A percentile compares a stretch with the other conserved stretches of the same genome.
phyloP scores from a whole-genome alignment of 495 filamentous ascomycete genomes.

The Acidiella bohemica region DNA sequence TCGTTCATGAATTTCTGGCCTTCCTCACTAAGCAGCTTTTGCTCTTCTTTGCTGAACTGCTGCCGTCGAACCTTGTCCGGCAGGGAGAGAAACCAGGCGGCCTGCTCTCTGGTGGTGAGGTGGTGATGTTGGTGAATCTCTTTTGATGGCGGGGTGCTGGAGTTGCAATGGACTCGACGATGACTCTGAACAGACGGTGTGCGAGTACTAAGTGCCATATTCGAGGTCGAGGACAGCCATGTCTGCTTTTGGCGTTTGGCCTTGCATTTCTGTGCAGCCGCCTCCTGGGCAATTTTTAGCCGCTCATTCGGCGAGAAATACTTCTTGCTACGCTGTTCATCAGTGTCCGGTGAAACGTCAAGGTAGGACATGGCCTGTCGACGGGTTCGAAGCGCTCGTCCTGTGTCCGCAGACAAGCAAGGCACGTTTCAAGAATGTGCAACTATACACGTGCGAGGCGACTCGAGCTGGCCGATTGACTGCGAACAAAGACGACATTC shows the following conservation, averaged over 20 bases:
- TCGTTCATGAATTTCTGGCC: background rate
- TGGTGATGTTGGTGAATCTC: no score
- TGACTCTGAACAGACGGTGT: background rate
- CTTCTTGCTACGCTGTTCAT: conserved; percentile 8
- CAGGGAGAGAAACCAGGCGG: conserved; percentile 55
- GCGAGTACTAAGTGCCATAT: background rate
- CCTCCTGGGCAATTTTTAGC: conserved; percentile 10
- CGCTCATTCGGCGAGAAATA: conserved; percentile 15
- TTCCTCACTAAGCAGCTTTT: background rate
- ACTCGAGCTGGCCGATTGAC: background rate
- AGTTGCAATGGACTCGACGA: background rate
- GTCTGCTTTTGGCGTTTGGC: conserved; percentile 4
- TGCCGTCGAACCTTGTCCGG: conserved; percentile 58
- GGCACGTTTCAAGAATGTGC: background rate
- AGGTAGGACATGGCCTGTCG: background rate
- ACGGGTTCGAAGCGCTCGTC: background rate
- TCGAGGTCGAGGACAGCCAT: conserved; percentile 6
- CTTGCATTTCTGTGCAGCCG: conserved; percentile 5
- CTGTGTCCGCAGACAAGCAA: no score
- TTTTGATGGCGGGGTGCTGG: no score
- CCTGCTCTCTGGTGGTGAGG: conserved; percentile 27
- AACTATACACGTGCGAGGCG: background rate
- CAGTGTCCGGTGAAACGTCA: background rate
- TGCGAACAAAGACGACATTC: no score
- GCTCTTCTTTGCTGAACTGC: conserved; percentile 50